Conservation (phyloP, 768 basidiomycete species). For the Collybia sordida region DNA sequence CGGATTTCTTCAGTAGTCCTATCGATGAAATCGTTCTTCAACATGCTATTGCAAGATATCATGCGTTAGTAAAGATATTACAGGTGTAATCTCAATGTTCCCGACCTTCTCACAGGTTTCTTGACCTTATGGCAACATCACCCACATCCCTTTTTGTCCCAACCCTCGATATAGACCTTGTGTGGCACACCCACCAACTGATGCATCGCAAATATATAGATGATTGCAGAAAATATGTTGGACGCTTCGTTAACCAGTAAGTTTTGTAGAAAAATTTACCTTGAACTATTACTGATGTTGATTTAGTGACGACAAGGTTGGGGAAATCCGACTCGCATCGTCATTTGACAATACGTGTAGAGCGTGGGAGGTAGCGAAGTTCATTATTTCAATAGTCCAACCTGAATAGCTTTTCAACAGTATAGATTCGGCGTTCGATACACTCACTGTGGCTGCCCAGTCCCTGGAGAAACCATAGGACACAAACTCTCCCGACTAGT, state of each 20-base stretch:
- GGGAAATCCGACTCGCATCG: constrained; percentile 18
- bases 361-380: constrained; percentile 20
- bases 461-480: constrained; percentile 36
- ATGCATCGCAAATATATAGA: constrained; percentile 36
- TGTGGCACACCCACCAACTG: constrained; percentile 69
- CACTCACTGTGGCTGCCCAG: constrained; percentile 52
- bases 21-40: constrained; percentile 41
- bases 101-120: constrained; percentile 29
- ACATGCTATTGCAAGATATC: constrained; percentile 55
- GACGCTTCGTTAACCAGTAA: constrained; percentile 48
- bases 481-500: constrained; percentile 33
- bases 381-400: neutral
- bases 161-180: constrained; percentile 64
- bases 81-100: neutral
- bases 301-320: constrained; percentile 33
- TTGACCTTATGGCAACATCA: constrained; percentile 44
- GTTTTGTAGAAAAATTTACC: constrained; percentile 17
- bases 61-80: constrained; percentile 37
- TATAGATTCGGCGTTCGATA: too few relatives aligned
- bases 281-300: neutral
- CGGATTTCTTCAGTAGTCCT: constrained; percentile 35
- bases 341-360: constrained; percentile 25
- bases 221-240: constrained; percentile 38
- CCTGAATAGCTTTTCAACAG: constrained; percentile 11
- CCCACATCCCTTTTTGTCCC: constrained; percentile 42